These are phyloP conservation scores for Lasiosphaeriaceae sp. DNA, from an alignment of 495 filamentous ascomycete species.

Conservation along the genomic window DNA sequence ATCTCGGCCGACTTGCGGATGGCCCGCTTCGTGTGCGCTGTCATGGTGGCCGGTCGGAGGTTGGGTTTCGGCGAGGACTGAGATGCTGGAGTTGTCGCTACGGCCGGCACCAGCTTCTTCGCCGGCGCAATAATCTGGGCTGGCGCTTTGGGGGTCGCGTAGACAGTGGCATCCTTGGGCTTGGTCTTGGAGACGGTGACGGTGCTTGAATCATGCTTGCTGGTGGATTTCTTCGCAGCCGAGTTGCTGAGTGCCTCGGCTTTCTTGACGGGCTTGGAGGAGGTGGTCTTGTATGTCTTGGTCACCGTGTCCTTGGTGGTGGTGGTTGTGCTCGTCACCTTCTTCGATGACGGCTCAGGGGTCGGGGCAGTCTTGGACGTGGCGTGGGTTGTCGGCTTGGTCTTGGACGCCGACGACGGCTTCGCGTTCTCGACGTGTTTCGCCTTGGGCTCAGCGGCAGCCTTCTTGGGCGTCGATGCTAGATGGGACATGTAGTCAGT, in stretches of 20 bases:
- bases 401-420: slow-evolving; percentile 5
- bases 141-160: slow-evolving; percentile 9
- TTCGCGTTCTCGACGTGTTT: slow-evolving; percentile 3
- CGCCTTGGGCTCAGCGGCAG: neutral
- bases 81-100: slow-evolving; percentile 2
- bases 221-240: slow-evolving; percentile 1
- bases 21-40: slow-evolving; percentile 21
- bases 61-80: slow-evolving; percentile 4
- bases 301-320: neutral
- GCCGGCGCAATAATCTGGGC: neutral
- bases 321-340: neutral
- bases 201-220: slow-evolving; percentile 2
- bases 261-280: neutral
- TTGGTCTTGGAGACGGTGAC: neutral
- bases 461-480: neutral
- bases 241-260: neutral
- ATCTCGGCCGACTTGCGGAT: slow-evolving; percentile 14
- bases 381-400: slow-evolving; percentile 1
- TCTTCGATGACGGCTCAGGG: neutral
- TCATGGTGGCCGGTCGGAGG: slow-evolving; percentile 14
- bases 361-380: slow-evolving; percentile 1
- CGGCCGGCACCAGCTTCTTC: slow-evolving; percentile 8
- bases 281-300: neutral
- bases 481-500: too few relatives aligned
- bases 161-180: slow-evolving; percentile 3